Evolutionary conservation across 108 stramenopile genomes (phyloP).

Genomic region (Nitzschia sp.): DNA sequence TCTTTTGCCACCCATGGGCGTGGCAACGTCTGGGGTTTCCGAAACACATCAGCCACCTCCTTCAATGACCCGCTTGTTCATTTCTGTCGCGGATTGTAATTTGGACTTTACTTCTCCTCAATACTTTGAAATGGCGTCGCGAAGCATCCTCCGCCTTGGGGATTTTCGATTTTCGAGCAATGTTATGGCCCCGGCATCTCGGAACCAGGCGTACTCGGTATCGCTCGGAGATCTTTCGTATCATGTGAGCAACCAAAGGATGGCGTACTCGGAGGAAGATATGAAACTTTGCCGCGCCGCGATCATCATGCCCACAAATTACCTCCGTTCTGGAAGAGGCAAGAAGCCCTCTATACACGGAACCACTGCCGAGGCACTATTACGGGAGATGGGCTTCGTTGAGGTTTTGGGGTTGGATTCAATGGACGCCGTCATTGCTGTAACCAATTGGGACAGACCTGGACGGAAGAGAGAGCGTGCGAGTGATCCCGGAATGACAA

Average conservation of each 20-base stretch:
- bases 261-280: constrained; percentile 65
- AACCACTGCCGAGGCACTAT: constrained; percentile 43
- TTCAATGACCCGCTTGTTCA: constrained; percentile 50
- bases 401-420: constrained; percentile 64
- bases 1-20: constrained; percentile 21
- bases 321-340: background rate
- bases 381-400: constrained; percentile 60
- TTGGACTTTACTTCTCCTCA: constrained; percentile 66
- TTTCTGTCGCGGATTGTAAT: constrained; percentile 72
- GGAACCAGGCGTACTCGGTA: constrained; percentile 55
- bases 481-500: constrained; percentile 44
- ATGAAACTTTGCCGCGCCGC: constrained; percentile 41
- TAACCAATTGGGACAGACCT: background rate
- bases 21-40: background rate
- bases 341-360: constrained; percentile 11
- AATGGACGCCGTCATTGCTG: constrained; percentile 48
- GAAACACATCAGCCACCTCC: constrained; percentile 10
- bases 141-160: constrained; percentile 64
- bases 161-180: constrained; percentile 75
- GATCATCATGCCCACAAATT: background rate
- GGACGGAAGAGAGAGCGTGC: background rate
- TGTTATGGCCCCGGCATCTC: constrained; percentile 52
- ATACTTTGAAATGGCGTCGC: constrained; percentile 49
- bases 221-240: constrained; percentile 63
- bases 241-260: constrained; percentile 53